These are phyloP conservation scores for Microthlaspi erraticum DNA, from an alignment of 345 rosid species.

Conservation along the genomic window DNA sequence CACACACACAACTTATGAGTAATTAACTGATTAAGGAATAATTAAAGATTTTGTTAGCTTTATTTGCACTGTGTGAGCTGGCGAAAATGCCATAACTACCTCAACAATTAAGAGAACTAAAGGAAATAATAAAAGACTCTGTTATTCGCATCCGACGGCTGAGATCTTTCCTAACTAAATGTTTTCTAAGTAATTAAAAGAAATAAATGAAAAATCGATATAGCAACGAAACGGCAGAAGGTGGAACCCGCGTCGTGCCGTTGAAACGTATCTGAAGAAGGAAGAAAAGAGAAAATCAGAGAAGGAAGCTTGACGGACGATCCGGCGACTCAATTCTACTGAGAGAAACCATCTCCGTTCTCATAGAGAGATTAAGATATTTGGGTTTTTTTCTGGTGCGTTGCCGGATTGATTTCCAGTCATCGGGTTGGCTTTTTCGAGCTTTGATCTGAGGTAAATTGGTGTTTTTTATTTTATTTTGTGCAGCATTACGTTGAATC, in stretches of 20 bases:
- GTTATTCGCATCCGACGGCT: constrained; percentile 44
- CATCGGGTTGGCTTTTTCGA: neutral
- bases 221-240: constrained; percentile 42
- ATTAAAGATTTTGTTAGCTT: constrained; percentile 26
- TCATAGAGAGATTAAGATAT: neutral
- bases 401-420: constrained; percentile 28
- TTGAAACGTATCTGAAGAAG: constrained; percentile 38
- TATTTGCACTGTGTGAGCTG: constrained; percentile 43
- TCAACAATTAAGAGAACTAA: neutral
- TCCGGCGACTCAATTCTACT: constrained; percentile 39
- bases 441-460: constrained; percentile 41
- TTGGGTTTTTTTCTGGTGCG: constrained; percentile 4
- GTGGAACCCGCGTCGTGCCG: constrained; percentile 52
- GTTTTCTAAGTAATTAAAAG: neutral
- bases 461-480: neutral
- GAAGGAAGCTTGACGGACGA: constrained; percentile 36
- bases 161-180: neutral
- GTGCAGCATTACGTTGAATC: constrained; percentile 15
- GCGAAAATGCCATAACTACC: constrained; percentile 31
- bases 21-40: constrained; percentile 27
- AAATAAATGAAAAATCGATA: neutral
- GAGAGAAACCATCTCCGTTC: neutral
- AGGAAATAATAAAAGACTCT: neutral
- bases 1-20: constrained; percentile 21
- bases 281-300: neutral